Conservation (phyloP, 331 rosid genomes). For the Malus hybrid region DNA sequence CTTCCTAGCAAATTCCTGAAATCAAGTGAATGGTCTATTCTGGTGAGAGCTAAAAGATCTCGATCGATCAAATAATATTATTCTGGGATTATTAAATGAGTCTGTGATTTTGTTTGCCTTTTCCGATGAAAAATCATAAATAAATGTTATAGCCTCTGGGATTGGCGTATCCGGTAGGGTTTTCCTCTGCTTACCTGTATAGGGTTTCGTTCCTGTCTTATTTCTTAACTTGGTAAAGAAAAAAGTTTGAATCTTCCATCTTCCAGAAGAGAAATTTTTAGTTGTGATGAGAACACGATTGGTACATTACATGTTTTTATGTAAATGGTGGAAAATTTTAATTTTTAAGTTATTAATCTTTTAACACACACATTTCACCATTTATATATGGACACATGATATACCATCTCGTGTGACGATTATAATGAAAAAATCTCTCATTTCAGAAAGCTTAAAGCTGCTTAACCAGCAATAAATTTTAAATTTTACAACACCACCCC, state of each 20-base stretch:
- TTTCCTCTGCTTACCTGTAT: neutral
- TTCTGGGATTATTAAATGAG: slow-evolving; percentile 13
- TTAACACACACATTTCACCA: too few relatives aligned
- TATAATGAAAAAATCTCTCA: too few relatives aligned
- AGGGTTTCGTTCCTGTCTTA: neutral
- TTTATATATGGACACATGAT: too few relatives aligned
- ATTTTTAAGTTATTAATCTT: too few relatives aligned
- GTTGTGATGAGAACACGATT: too few relatives aligned
- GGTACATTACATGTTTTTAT: too few relatives aligned
- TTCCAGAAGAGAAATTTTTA: neutral
- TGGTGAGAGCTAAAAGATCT: neutral
- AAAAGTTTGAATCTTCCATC: neutral
- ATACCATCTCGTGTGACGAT: too few relatives aligned
- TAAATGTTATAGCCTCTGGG: neutral
- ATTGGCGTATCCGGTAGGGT: slow-evolving; percentile 28
- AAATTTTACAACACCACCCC: neutral
- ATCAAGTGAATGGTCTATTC: neutral
- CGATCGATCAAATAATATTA: neutral
- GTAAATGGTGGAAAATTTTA: too few relatives aligned
- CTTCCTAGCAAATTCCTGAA: too few relatives aligned
- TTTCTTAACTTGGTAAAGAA: neutral
- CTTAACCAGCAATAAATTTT: neutral
- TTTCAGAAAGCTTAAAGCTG: neutral
- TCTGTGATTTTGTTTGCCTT: neutral
- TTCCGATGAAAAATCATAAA: neutral